Evolutionary conservation across 2,329 filamentous ascomycete species (phyloP).

Genomic region (Pseudogymnoascus sp.): DNA sequence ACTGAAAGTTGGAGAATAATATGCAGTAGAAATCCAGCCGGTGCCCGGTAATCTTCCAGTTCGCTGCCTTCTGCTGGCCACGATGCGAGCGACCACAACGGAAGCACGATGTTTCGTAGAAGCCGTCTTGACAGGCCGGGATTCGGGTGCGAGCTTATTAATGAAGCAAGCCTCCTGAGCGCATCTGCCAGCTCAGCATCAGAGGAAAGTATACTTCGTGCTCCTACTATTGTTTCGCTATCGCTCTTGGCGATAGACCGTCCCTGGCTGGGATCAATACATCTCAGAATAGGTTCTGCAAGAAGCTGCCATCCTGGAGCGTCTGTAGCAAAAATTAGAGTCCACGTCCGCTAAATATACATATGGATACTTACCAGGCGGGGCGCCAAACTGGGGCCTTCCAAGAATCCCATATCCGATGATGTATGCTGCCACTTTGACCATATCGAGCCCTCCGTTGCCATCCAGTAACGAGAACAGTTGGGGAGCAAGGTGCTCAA

Average conservation of each 20-base stretch:
- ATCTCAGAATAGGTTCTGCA: slow-evolving; percentile 47
- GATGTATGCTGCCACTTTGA: slow-evolving; percentile 51
- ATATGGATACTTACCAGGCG: slow-evolving; percentile 35
- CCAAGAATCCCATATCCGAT: slow-evolving; percentile 61
- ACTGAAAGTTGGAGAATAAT: slow-evolving; percentile 51
- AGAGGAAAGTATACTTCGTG: slow-evolving; percentile 37
- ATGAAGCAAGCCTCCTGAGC: slow-evolving; percentile 45
- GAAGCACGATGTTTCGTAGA: slow-evolving; percentile 47
- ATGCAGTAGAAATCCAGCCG: slow-evolving; percentile 43
- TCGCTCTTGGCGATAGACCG: background rate
- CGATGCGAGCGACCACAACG: slow-evolving; percentile 55
- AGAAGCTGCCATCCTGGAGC: slow-evolving; percentile 55
- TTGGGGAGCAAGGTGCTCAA: slow-evolving; percentile 51
- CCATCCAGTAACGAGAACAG: slow-evolving; percentile 55
- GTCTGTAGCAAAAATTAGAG: slow-evolving; percentile 30
- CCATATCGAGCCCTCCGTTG: slow-evolving; percentile 46
- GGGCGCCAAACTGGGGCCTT: slow-evolving; percentile 54
- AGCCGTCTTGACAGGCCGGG: slow-evolving; percentile 56
- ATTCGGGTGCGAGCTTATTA: slow-evolving; percentile 58
- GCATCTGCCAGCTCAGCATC: slow-evolving; percentile 41
- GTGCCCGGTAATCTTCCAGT: slow-evolving; percentile 34
- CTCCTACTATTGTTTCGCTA: slow-evolving; percentile 34
- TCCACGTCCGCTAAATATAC: background rate
- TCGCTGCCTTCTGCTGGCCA: slow-evolving; percentile 35
- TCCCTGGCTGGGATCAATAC: slow-evolving; percentile 37